Evolutionary conservation across 768 basidiomycete genomes (phyloP), one percentile per base, ranked within the genome.

Genomic region (Chalciporus piperatus): DNA sequence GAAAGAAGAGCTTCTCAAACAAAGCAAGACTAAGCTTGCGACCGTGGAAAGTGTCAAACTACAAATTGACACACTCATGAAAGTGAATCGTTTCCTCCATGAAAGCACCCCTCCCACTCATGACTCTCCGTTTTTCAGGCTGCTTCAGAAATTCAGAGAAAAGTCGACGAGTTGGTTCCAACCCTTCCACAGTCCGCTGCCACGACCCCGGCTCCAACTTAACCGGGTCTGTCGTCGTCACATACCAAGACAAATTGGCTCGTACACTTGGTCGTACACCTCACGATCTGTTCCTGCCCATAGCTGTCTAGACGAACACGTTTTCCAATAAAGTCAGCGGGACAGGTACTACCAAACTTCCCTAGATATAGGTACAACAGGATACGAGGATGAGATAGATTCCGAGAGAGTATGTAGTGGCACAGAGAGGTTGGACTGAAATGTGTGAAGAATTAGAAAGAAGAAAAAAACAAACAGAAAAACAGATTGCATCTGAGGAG

Each of bases 1-100:
- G 55, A 92, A 91, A 66, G 89, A 93, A 45, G 85, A 88, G 10
- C 76, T 93, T 44, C 74, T 92, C 50, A 91, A 86, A 63, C 79
- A 89, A 64, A 88, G 87, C 73, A 89, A 86, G 70, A 62, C 76
- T n/a, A 87, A 91, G 65, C 71, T 79, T 25, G 65, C 77, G 38
- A 85, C 83, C 17, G 79, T 89, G 74, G 92, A 95, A 61, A 85
- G 69, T 57, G 83, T 94, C 57, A 91, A 91, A 65, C 63, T 75
- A 7, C 87, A 92, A 59, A 84, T 93, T 52, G 91, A 92, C 62
- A 69, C 75, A 3, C 75, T 92, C 27, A 78, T 87, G 67, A 91
- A 89, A 82, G 89, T 85, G 48, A 45, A 20, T 13, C 25, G 23
- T 11, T 55, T 44, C 60, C 56, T 30, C 40, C 32, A 4, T 19